Conservation (phyloP, 2,329 filamentous ascomycete genomes). For the Cladosporium sp. region DNA sequence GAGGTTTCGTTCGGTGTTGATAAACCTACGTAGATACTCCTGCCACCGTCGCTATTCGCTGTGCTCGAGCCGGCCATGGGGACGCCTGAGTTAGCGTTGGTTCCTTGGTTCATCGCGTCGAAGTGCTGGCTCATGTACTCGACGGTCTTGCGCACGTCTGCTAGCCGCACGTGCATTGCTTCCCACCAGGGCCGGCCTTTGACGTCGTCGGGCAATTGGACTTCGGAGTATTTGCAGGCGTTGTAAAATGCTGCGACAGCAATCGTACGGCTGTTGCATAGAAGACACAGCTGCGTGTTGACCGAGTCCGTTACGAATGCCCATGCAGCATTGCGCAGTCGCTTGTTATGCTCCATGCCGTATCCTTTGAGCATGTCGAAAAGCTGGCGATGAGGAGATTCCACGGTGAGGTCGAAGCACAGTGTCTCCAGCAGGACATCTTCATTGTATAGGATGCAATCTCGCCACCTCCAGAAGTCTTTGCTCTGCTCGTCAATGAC, state of each 20-base stretch:
- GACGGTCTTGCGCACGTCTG: conserved; percentile 67
- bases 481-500: conserved; percentile 95
- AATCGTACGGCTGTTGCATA: conserved; percentile 73
- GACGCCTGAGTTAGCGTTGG: conserved; percentile 15
- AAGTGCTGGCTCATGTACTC: conserved; percentile 63
- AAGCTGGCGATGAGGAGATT: conserved; percentile 79
- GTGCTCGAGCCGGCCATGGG: conserved; percentile 6
- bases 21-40: conserved; percentile 44
- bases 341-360: conserved; percentile 71
- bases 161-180: conserved; percentile 64
- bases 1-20: conserved; percentile 32
- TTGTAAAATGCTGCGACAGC: conserved; percentile 85
- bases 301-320: conserved; percentile 89
- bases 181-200: conserved; percentile 84
- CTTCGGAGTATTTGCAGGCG: conserved; percentile 67
- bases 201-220: conserved; percentile 69
- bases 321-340: conserved; percentile 81
- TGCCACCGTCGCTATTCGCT: conserved; percentile 34
- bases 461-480: conserved; percentile 96
- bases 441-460: conserved; percentile 87
- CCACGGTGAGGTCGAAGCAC: conserved; percentile 88
- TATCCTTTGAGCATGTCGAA: conserved; percentile 75
- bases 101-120: conserved; percentile 35
- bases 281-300: conserved; percentile 76
- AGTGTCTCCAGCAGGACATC: conserved; percentile 86